A percentile compares a stretch with the other conserved stretches of the same genome.
phyloP scores from a whole-genome alignment of 805 yeast species.

The Wickerhamiella shivajii region DNA sequence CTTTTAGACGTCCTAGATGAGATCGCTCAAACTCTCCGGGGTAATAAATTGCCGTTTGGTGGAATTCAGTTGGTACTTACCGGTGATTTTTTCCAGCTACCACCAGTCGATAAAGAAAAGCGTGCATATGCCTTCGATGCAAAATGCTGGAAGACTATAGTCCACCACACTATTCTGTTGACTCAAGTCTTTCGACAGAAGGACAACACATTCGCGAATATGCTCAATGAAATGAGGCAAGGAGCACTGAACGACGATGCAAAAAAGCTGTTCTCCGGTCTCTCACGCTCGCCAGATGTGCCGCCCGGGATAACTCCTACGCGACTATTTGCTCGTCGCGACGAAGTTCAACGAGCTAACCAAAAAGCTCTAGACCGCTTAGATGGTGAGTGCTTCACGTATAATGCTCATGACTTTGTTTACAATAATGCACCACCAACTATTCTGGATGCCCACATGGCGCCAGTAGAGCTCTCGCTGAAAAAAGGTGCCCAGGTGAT shows the following conservation, averaged over 20 bases:
- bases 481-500: constrained; percentile 89
- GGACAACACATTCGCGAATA: constrained; percentile 56
- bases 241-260: constrained; percentile 47
- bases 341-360: constrained; percentile 74
- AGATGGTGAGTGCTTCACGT: constrained; percentile 33
- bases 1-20: constrained; percentile 61
- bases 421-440: constrained; percentile 11
- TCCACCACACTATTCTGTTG: constrained; percentile 53
- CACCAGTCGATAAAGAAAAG: constrained; percentile 52
- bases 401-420: constrained; percentile 33
- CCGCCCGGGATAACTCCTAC: constrained; percentile 78
- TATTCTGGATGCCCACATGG: constrained; percentile 31
- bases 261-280: constrained; percentile 31
- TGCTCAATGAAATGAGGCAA: constrained; percentile 66
- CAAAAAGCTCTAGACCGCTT: constrained; percentile 34
- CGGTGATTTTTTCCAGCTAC: constrained; percentile 95
- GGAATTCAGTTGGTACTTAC: constrained; percentile 81
- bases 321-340: constrained; percentile 72
- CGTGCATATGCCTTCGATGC: constrained; percentile 62
- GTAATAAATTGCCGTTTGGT: constrained; percentile 57
- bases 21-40: constrained; percentile 45
- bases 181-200: constrained; percentile 77
- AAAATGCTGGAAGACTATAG: constrained; percentile 46
- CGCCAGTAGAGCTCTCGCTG: constrained; percentile 44
- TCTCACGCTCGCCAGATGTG: constrained; percentile 43